Percentiles rank a stretch among this genome's conserved stretches.
These are phyloP conservation scores for Quercus berberidifolia DNA, from an alignment of 306 rosid genomes.

Conservation along the genomic window DNA sequence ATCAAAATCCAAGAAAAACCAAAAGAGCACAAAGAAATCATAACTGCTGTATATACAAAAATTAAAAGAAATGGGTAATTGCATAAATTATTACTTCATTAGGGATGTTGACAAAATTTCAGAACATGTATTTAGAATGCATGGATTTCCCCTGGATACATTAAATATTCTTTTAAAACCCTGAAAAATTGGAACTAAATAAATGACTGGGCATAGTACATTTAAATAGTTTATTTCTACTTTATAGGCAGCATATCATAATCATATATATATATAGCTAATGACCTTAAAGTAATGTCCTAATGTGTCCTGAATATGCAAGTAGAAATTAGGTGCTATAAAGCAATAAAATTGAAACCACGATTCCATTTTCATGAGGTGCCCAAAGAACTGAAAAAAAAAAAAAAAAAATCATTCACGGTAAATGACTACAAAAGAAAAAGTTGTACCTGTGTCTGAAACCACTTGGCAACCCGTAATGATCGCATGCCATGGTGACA, in stretches of 20 bases:
- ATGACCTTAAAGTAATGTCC: not conserved
- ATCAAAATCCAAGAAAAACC: too few species aligned
- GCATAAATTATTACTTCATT: too few species aligned
- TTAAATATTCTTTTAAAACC: slow-evolving; percentile 82
- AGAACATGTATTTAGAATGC: slow-evolving; percentile 15
- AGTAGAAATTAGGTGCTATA: not conserved
- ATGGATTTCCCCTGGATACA: slow-evolving; percentile 76
- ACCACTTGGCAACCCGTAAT: slow-evolving; percentile 78
- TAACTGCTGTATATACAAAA: too few species aligned
- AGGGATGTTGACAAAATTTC: too few species aligned
- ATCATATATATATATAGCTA: not conserved
- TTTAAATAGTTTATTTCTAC: not conserved
- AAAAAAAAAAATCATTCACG: not conserved
- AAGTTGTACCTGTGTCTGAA: slow-evolving; percentile 74
- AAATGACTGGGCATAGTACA: not conserved
- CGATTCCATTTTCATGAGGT: not conserved
- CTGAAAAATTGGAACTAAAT: slow-evolving; percentile 37
- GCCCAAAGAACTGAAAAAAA: not conserved
- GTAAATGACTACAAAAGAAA: not conserved
- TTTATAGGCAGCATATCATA: not conserved
- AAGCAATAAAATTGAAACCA: not conserved
- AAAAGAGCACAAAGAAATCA: not conserved
- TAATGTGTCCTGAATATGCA: not conserved
- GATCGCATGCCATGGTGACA: slow-evolving; percentile 96
- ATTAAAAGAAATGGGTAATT: too few species aligned